Evolutionary conservation across 768 basidiomycete species (phyloP), one percentile per base, ranked within the genome.

Genomic region (Lactarius pseudohatsudake): DNA sequence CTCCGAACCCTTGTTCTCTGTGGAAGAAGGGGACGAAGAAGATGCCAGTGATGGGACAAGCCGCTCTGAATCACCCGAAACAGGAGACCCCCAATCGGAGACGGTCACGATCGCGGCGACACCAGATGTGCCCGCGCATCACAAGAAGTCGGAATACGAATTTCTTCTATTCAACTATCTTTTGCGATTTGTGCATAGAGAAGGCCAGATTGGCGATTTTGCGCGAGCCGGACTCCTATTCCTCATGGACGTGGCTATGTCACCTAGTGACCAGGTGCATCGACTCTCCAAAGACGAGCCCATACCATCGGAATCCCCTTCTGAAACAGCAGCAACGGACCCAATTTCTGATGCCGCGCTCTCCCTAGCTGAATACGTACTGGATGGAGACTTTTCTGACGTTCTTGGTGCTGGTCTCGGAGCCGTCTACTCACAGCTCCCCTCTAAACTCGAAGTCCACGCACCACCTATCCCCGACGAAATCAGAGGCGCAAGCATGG

Each of bases 361-460:
- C 53, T 91, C 92, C 9, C 80, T 98, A 45, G 93, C 93, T 22
- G 94, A 96, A 74, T 97, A 94, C 74, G 92, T 98, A 60, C 83
- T 97, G 20, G 93, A 96, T 72, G 93, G 95, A n/a, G 96, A 98
- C 76, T 96, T 97, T 75, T 93, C 94, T n/a, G 95, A 98, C 69
- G 96, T 98, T 13, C 85, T 98, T 56, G 94, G 89, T 20, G 96
- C 96, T 3, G 94, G 95, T 18, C 76, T 98, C 13, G 90, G 94
- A 4, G 96, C 96, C 0, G 91, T 96, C 1, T 98, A 96, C 74
- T 97, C 94, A 2, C 77, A 94, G 2, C 80, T 98, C 13, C 96
- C 96, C 0, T 86, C 87, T 22, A 97, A 97, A 77, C 82, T 98
- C 50, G 86, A 85, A 60, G 85, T 97, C 66, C 82, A 80, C 59